Conservation (phyloP, 352 stramenopile genomes). For the Elongisporangium senticosum region DNA sequence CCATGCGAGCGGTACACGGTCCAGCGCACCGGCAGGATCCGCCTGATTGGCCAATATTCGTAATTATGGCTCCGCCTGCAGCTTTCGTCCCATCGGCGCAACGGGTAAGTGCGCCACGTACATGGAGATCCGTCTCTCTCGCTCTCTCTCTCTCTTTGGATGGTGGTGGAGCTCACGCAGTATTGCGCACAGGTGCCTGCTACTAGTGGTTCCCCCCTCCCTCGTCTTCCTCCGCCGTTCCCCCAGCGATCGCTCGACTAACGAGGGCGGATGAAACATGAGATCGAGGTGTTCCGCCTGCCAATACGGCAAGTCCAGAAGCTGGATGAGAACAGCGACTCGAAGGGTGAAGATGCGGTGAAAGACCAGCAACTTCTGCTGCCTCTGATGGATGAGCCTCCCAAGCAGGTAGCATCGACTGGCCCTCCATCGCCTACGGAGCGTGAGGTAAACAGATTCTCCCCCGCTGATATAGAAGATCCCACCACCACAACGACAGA, state of each 20-base stretch:
- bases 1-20: background rate
- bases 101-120: background rate
- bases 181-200: too few species aligned
- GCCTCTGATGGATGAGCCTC: background rate
- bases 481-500: slow-evolving; percentile 11
- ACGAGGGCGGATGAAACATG: slow-evolving; percentile 3
- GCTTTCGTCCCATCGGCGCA: background rate
- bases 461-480: background rate
- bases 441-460: slow-evolving; percentile 9
- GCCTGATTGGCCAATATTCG: background rate
- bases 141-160: background rate
- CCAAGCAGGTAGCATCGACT: background rate
- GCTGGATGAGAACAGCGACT: background rate
- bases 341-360: background rate
- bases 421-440: background rate
- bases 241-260: too few species aligned
- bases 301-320: slow-evolving; percentile 34
- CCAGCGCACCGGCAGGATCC: background rate
- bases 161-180: background rate
- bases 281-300: slow-evolving; percentile 66
- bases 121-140: background rate
- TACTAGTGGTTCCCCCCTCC: too few species aligned
- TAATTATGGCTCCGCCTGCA: background rate
- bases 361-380: background rate
- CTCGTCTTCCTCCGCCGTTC: too few species aligned